A percentile compares a stretch with the other conserved stretches of the same genome.
These are phyloP conservation scores for Cornus controversa DNA, from an alignment of 148 eudicot genomes.

Conservation along the genomic window DNA sequence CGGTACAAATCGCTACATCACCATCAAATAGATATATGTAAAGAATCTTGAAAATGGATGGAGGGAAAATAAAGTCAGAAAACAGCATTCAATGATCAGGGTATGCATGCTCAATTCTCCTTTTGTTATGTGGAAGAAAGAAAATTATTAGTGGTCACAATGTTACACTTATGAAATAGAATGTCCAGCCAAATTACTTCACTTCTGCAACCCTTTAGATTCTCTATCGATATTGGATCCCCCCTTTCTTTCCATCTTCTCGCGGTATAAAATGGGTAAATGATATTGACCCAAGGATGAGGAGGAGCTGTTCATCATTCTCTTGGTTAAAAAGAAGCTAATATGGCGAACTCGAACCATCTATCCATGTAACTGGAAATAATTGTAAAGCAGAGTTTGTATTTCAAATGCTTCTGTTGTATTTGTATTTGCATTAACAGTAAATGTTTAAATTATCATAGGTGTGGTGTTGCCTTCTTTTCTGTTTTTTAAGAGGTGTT, in stretches of 20 bases:
- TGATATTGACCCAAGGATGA: neutral
- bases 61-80: neutral
- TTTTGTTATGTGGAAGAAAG: no score
- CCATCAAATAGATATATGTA: slow-evolving; percentile 53
- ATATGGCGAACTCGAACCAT: slow-evolving; percentile 5
- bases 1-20: slow-evolving; percentile 94
- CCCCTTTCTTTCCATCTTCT: no score
- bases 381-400: neutral
- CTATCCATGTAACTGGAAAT: neutral
- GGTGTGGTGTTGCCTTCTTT: neutral
- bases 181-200: no score
- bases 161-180: no score
- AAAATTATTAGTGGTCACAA: neutral
- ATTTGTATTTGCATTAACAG: neutral
- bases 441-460: neutral
- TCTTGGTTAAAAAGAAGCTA: no score
- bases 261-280: neutral
- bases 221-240: no score
- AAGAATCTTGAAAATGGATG: no score
- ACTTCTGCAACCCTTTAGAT: no score
- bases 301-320: neutral
- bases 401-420: neutral
- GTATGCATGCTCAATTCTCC: neutral
- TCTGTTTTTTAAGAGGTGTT: neutral
- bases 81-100: neutral